A percentile compares a stretch with the other conserved stretches of the same genome.
Conservation (phyloP, 2,329 filamentous ascomycete genomes). For the Triangularia verruculosa region DNA sequence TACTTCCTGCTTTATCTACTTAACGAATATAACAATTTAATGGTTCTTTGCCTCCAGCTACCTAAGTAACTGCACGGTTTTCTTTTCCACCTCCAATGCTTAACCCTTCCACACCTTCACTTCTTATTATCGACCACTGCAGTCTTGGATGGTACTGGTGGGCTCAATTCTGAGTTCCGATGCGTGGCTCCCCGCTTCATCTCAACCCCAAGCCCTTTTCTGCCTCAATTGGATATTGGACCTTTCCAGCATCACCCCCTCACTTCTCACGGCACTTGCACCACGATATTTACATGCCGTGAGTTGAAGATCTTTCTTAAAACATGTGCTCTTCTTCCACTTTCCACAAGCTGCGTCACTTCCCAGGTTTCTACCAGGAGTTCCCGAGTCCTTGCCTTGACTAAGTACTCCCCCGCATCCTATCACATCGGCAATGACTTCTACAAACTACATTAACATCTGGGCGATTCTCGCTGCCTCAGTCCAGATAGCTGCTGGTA, state of each 20-base stretch:
- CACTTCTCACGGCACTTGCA: slow-evolving; percentile 18
- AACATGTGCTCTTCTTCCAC: background rate
- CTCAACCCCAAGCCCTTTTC: background rate
- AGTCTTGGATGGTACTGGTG: no score
- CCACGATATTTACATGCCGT: background rate
- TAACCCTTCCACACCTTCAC: no score
- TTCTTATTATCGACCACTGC: no score
- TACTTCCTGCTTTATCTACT: no score
- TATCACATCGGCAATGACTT: background rate
- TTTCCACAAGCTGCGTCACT: background rate
- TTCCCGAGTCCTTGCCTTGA: background rate
- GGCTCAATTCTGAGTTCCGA: background rate
- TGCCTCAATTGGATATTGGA: slow-evolving; percentile 17
- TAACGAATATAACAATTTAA: no score
- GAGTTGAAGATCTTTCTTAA: background rate
- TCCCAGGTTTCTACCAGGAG: background rate
- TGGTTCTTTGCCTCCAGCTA: no score
- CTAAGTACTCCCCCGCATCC: background rate
- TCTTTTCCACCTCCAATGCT: no score
- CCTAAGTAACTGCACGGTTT: no score
- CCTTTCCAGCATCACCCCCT: background rate
- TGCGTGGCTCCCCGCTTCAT: background rate
- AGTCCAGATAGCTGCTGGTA: background rate
- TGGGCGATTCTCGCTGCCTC: slow-evolving; percentile 6
- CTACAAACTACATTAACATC: background rate